Conservation (phyloP, 176 grass and related monocot species). For the Raddia distichophylla region DNA sequence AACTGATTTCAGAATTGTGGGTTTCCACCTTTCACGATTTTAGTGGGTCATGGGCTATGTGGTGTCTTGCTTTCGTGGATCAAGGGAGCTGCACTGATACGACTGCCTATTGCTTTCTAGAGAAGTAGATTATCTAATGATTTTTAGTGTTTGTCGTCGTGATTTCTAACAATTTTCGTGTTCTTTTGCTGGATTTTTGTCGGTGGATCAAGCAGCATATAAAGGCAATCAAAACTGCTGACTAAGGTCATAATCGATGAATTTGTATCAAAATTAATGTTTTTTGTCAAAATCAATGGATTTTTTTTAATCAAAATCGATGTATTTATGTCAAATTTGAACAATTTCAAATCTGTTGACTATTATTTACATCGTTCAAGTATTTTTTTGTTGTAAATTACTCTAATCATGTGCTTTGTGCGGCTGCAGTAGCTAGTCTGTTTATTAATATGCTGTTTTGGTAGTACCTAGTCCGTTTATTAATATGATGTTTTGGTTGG, state of each 20-base stretch:
- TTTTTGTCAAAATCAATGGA: too few relatives aligned
- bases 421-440: too few relatives aligned
- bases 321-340: too few relatives aligned
- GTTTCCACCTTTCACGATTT: not conserved
- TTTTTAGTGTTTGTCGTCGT: not conserved
- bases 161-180: conserved; percentile 36
- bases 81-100: not conserved
- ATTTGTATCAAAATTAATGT: too few relatives aligned
- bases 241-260: not conserved
- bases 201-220: conserved; percentile 72
- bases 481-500: too few relatives aligned
- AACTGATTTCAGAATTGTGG: not conserved
- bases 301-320: too few relatives aligned
- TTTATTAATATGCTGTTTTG: too few relatives aligned
- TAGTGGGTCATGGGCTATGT: not conserved
- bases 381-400: too few relatives aligned
- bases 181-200: conserved; percentile 35
- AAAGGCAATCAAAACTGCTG: conserved; percentile 96
- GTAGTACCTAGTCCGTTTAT: too few relatives aligned
- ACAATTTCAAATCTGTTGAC: too few relatives aligned
- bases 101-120: conserved; percentile 9
- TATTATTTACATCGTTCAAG: too few relatives aligned
- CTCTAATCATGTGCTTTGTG: too few relatives aligned
- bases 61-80: conserved; percentile 8
- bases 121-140: not conserved